Evolutionary conservation across 2,329 filamentous ascomycete genomes (phyloP), one percentile per base, ranked within the genome.

Genomic region (Talaromyces albobiverticillius): DNA sequence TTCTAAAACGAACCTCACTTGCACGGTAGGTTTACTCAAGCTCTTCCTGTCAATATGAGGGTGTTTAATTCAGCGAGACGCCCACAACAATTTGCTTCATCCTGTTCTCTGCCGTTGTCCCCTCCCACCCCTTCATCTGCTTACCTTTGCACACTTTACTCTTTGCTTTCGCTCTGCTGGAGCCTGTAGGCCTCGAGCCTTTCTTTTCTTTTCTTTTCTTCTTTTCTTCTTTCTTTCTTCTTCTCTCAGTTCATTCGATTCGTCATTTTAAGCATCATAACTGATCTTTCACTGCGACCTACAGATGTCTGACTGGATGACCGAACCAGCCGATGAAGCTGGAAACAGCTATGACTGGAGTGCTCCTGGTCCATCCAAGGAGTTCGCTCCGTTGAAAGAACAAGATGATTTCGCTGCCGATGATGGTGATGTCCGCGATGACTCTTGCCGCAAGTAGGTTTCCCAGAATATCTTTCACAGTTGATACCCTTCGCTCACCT

Each of bases 381-480:
- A n/a, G 18, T 47, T 51, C n/a, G 48, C 48, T 34, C 26, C 36
- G 14, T 32, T 55, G 36, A 55, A 47, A 13, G 36, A 47, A n/a
- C 42, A 51, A 32, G 34, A 47, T n/a, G 42, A 48, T n/a, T 25
- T 41, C 8, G 42, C 18, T 46, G 54, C 14, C 43, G 50, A 38
- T 22, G n/a, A 4, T 25, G 6, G 16, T n/a, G 42, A 46, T 5
- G 22, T 14, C 50, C 49, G 45, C 18, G 64, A 70, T 26, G 61
- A 63, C 45, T 58, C 54, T 20, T 73, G 71, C 57, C 71, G 67
- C 60, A 70, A 68, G 72, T 74, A 60, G 59, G 70, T 66, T 18
- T 18, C 20, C 25, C 29, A 9, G 11, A n/a, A 51, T 31, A n/a
- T 20, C 7, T 34, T n/a, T 16, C 23, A 31, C 26, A 36, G 34